Evolutionary conservation across 768 basidiomycete genomes (phyloP).

Genomic region (Tylopilus vinaceipallidus): DNA sequence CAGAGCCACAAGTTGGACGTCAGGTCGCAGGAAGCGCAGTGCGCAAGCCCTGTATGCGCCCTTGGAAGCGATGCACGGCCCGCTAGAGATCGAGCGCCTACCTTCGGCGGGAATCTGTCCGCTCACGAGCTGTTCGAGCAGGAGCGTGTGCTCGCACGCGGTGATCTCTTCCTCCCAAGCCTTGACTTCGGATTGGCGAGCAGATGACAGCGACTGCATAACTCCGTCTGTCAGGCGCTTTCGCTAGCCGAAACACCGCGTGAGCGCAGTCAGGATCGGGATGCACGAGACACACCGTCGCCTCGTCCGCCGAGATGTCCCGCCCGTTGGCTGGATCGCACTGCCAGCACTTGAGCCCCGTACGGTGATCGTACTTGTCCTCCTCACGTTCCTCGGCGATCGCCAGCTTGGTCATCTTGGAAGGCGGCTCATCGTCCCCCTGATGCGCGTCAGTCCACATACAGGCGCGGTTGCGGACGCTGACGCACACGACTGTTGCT

Average conservation of each 20-base stretch:
- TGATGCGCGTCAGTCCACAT: conserved; percentile 26
- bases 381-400: conserved; percentile 85
- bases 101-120: conserved; percentile 28
- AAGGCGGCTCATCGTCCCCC: conserved; percentile 79
- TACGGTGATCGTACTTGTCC: conserved; percentile 76
- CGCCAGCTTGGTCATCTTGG: conserved; percentile 87
- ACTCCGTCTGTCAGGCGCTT: conserved; percentile 60
- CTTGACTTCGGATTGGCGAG: conserved; percentile 91
- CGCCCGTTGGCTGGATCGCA: conserved; percentile 55
- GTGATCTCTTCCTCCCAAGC: conserved; percentile 96
- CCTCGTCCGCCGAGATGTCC: conserved; percentile 39
- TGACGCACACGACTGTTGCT: conserved; percentile 63
- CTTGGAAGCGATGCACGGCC: neutral
- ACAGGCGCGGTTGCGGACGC: neutral
- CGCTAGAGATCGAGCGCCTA: neutral
- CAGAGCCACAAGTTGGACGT: conserved; percentile 96
- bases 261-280: neutral
- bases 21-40: conserved; percentile 80
- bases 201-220: conserved; percentile 81
- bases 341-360: conserved; percentile 71
- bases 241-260: conserved; percentile 35
- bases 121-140: conserved; percentile 45
- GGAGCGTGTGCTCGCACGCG: conserved; percentile 78
- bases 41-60: conserved; percentile 59
- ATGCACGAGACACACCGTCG: conserved; percentile 27